Base-by-base conservation (phyloP, 208 protist genomes). In the Borovskyia barvae region DNA sequence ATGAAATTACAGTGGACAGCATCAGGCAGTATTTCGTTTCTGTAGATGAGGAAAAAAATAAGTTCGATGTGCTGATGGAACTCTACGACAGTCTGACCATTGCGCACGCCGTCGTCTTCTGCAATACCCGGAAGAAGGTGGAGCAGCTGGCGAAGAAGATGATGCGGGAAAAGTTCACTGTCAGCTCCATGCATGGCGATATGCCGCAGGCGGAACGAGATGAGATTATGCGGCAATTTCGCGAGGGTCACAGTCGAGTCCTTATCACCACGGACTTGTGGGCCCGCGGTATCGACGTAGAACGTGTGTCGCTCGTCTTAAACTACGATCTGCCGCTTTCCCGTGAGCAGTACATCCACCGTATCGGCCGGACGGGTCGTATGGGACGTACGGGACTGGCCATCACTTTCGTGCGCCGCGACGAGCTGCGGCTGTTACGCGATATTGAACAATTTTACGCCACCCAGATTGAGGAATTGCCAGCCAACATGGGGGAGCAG, bases 221-320 rank as follows among this genome's bases (percentile, higher is more conserved):
- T 56, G 80, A 86, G 49, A 98, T 99, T 67, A 98, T 99, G 96
- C 70, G 85, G 9, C 91, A 98, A 52, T 99, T 99, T 80, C 76
- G 98, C 42, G 82, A 92, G 8, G 98, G 98, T 9, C 88, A 97
- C 60, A 87, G 80, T 14, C 92, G 98, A 39, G 97, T 99, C 15
- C 86, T 99, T n/a, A 99, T 99, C 64, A 97, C 98, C 14, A 99
- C 98, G 0, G 98, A 99, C 72, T 41, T 99, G 6, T 97, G 86
- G 85, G 82, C 96, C n/a, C 75, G 96, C 22, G 94, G 94, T 35
- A 96, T 97, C 56, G 97, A 99, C 68, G 97, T 99, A n/a, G 90
- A 98, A 75, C 92, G 97, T 65, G 85, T 99, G 8, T 97, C 93
- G 4, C 87, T 99, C 15, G 97, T 99, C 37, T 87, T 99, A 55